These are phyloP conservation scores for Yamadazyma dushanensis DNA, from an alignment of 1,139 yeast species.

Conservation along the genomic window DNA sequence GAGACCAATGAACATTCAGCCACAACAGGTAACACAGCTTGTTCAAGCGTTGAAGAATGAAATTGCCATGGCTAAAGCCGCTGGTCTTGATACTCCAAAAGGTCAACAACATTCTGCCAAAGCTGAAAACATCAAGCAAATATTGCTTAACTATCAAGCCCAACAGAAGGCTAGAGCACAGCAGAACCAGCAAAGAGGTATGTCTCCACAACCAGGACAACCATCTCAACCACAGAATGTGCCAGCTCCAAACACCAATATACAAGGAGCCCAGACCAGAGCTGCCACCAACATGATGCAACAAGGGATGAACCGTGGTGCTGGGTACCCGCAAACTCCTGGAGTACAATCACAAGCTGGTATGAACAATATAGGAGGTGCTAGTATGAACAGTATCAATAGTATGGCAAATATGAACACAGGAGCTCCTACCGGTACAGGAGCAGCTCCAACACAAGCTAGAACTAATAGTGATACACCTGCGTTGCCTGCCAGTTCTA, in stretches of 20 bases:
- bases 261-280: not conserved
- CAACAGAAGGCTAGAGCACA: slow-evolving; percentile 32
- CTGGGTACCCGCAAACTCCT: not conserved
- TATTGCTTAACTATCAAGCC: slow-evolving; percentile 42
- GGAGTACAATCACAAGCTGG: not conserved
- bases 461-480: slow-evolving; percentile 13
- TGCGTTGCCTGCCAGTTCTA: slow-evolving; percentile 29
- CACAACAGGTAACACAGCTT: slow-evolving; percentile 61
- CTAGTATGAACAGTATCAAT: not conserved
- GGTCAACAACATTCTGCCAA: slow-evolving; percentile 69
- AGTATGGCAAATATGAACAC: slow-evolving; percentile 1
- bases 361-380: not conserved
- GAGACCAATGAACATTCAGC: slow-evolving; percentile 40
- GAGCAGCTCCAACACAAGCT: not conserved
- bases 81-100: slow-evolving; percentile 54
- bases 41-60: slow-evolving; percentile 60
- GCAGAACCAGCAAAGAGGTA: slow-evolving; percentile 10
- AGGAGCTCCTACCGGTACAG: not conserved
- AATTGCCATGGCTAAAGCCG: slow-evolving; percentile 59
- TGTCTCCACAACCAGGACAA: slow-evolving; percentile 1
- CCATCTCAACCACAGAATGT: slow-evolving; percentile 6
- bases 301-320: slow-evolving; percentile 2
- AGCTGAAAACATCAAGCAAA: slow-evolving; percentile 65
- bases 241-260: slow-evolving; percentile 1
- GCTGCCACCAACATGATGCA: not conserved